phyloP scores from a whole-genome alignment of 495 filamentous ascomycete species.

The Podospora sp. region DNA sequence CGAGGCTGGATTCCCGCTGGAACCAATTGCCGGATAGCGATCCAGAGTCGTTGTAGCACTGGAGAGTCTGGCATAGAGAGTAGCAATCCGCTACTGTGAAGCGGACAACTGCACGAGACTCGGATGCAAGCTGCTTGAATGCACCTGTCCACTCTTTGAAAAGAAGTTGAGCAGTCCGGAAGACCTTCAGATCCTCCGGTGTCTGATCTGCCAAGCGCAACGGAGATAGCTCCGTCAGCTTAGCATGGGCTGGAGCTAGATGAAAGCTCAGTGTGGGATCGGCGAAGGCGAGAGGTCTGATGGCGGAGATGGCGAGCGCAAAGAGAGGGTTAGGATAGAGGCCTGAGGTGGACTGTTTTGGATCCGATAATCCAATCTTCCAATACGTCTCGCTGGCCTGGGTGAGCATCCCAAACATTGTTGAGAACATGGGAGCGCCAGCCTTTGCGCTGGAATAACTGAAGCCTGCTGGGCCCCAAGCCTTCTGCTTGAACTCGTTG shows the following conservation, averaged over 20 bases:
- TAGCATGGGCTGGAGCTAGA: slow-evolving; percentile 37
- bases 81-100: slow-evolving; percentile 50
- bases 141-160: slow-evolving; percentile 40
- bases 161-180: slow-evolving; percentile 31
- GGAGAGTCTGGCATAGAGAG: slow-evolving; percentile 49
- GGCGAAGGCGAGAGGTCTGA: slow-evolving; percentile 40
- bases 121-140: slow-evolving; percentile 28
- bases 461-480: slow-evolving; percentile 18
- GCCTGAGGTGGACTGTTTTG: neutral
- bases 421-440: slow-evolving; percentile 13
- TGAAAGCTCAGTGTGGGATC: slow-evolving; percentile 52
- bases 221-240: slow-evolving; percentile 22
- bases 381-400: slow-evolving; percentile 38
- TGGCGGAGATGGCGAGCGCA: slow-evolving; percentile 16
- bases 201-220: slow-evolving; percentile 3
- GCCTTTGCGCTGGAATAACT: slow-evolving; percentile 10
- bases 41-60: slow-evolving; percentile 32
- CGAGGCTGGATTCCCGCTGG: slow-evolving; percentile 25
- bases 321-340: slow-evolving; percentile 43
- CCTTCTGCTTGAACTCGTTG: slow-evolving; percentile 23
- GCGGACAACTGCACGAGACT: slow-evolving; percentile 39
- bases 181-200: neutral
- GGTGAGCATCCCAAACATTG: slow-evolving; percentile 27
- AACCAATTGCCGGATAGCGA: slow-evolving; percentile 35
- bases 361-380: slow-evolving; percentile 36